phyloP scores from a whole-genome alignment of 2,329 filamentous ascomycete genomes.

The Hypoxylon sp. region DNA sequence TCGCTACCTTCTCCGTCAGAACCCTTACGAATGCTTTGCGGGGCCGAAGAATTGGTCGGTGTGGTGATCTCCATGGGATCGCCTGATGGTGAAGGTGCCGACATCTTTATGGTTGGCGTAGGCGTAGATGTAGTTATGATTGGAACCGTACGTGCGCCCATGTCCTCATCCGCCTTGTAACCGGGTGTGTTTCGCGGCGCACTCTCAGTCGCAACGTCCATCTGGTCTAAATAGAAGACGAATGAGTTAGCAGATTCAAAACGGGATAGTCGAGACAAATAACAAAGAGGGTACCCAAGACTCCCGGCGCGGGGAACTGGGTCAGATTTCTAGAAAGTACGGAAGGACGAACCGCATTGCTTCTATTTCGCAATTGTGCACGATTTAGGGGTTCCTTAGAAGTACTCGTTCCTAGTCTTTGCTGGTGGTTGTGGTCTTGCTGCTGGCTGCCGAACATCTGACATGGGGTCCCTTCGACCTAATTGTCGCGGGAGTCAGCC shows the following conservation, averaged over 20 bases:
- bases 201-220: conserved; percentile 69
- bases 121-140: conserved; percentile 60
- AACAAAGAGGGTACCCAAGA: conserved; percentile 44
- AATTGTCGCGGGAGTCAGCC: conserved; percentile 48
- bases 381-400: conserved; percentile 33
- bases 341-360: conserved; percentile 48
- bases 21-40: conserved; percentile 62
- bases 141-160: conserved; percentile 69
- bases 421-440: conserved; percentile 41
- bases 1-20: conserved; percentile 61
- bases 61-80: conserved; percentile 75
- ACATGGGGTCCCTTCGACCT: conserved; percentile 46
- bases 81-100: conserved; percentile 67
- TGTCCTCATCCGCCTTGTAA: conserved; percentile 62
- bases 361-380: conserved; percentile 42
- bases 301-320: conserved; percentile 25
- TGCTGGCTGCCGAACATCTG: conserved; percentile 46
- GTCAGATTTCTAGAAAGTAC: conserved; percentile 43
- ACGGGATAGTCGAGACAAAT: conserved; percentile 39
- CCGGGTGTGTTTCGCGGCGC: conserved; percentile 61
- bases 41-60: conserved; percentile 63
- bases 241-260: conserved; percentile 42
- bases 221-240: conserved; percentile 60
- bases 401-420: conserved; percentile 33
- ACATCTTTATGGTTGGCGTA: conserved; percentile 71